phyloP scores from a whole-genome alignment of 2,329 filamentous ascomycete genomes.

The Plectosphaerella plurivora region DNA sequence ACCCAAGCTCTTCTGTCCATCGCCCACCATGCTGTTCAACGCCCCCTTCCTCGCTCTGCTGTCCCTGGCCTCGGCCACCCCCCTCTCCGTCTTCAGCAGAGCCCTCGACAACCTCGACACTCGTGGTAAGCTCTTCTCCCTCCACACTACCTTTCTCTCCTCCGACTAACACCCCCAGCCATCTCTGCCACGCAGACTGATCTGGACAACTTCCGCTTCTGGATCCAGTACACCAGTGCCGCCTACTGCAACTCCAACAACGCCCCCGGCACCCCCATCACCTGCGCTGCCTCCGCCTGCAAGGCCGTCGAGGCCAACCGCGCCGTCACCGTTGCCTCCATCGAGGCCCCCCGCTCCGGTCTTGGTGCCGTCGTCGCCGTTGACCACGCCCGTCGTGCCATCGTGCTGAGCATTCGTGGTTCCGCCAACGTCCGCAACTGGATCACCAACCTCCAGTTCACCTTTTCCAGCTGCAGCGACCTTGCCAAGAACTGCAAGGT shows the following conservation, averaged over 20 bases:
- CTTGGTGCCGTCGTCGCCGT: conserved; percentile 46
- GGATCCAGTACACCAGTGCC: conserved; percentile 45
- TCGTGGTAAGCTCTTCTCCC: conserved; percentile 24
- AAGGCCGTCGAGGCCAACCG: conserved; percentile 35
- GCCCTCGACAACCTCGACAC: conserved; percentile 17
- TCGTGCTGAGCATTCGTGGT: conserved; percentile 59
- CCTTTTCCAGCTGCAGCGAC: conserved; percentile 21
- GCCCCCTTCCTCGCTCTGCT: conserved; percentile 10
- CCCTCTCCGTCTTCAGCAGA: conserved; percentile 4
- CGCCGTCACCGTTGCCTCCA: conserved; percentile 35
- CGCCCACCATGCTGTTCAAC: conserved; percentile 11
- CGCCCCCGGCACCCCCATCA: conserved; percentile 30
- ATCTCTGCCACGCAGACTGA: conserved; percentile 21
- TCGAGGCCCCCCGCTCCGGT: conserved; percentile 36
- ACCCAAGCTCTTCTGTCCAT: background rate
- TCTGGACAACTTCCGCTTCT: conserved; percentile 39
- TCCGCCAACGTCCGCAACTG: conserved; percentile 56
- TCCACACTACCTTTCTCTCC: background rate
- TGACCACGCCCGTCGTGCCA: conserved; percentile 42
- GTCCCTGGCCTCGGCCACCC: conserved; percentile 9
- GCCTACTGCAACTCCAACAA: conserved; percentile 48
- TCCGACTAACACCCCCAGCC: conserved; percentile 2
- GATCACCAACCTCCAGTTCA: conserved; percentile 46
- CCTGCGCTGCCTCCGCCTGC: conserved; percentile 40
- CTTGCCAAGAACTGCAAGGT: conserved; percentile 42